Evolutionary conservation across 164 flowering plant genomes (phyloP).

Genomic region (Stephania japonica): DNA sequence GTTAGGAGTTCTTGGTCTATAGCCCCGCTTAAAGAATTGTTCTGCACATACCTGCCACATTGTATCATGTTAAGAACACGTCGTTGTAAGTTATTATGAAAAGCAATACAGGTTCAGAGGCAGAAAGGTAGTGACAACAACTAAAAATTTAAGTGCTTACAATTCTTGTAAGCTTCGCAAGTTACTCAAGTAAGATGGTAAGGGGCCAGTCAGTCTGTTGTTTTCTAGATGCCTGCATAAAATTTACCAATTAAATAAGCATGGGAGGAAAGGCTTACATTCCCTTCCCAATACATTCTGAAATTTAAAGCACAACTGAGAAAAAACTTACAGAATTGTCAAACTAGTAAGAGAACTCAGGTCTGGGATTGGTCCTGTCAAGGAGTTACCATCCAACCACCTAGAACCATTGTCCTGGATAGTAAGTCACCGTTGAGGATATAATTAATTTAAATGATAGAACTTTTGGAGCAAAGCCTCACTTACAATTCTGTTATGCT

Average conservation of each 20-base stretch:
- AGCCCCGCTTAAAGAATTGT: slow-evolving; percentile 72
- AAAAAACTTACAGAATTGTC: slow-evolving; percentile 55
- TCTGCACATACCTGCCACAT: slow-evolving; percentile 67
- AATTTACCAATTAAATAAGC: slow-evolving; percentile 8
- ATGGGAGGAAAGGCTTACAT: neutral
- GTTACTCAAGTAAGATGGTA: slow-evolving; percentile 68
- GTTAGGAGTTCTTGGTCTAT: slow-evolving; percentile 49
- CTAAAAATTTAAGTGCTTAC: slow-evolving; percentile 35
- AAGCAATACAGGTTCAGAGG: neutral
- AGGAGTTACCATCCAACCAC: slow-evolving; percentile 71
- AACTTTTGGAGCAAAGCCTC: slow-evolving; percentile 1
- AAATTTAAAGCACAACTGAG: neutral
- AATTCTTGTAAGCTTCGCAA: slow-evolving; percentile 69
- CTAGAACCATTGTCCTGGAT: slow-evolving; percentile 25
- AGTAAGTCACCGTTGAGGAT: slow-evolving; percentile 1
- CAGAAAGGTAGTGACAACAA: neutral
- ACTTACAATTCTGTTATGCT: slow-evolving; percentile 80
- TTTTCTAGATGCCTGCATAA: slow-evolving; percentile 90
- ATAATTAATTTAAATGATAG: slow-evolving; percentile 1
- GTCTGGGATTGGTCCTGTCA: slow-evolving; percentile 75
- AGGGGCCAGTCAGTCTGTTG: slow-evolving; percentile 61
- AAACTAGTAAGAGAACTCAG: slow-evolving; percentile 61
- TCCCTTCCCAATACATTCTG: neutral
- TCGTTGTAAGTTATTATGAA: neutral
- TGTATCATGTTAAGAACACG: slow-evolving; percentile 8